Base-by-base conservation (phyloP, 1,284 basidiomycete species). In the Trichosporon ovoides region DNA sequence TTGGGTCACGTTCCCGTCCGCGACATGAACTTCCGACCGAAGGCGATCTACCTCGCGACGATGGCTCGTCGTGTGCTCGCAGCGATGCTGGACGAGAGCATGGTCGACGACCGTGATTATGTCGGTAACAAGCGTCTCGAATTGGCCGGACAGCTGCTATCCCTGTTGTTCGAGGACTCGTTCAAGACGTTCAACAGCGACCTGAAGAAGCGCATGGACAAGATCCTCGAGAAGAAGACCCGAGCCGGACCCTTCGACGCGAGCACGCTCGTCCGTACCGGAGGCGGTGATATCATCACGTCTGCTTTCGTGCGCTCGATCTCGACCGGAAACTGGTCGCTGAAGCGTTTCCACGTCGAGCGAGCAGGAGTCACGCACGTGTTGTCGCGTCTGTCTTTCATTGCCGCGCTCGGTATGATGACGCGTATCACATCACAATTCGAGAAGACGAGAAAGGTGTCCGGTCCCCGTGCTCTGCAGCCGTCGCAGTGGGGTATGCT, bases 291-390 rank as follows among this genome's bases (percentile, higher is more conserved):
- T 71, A 89, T 92, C 67, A 92, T 99, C 74, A 98, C 95, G 9
- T 83, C 90, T 7, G 97, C 96, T 31, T 98, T 99, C 69, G 89
- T 94, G 34, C 89, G 96, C 55, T 95, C 97, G 22, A 98, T 99
- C 67, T 97, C 95, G 11, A 99, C 96, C 0, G 96, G 96, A 7
- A 99, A 99, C 73, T 99, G 96, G 96, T 93, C 91, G 22, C 81
- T 98, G 57, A 99, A 98, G 78, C 90, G 96, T 61, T 99, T 99
- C 85, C 97, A 96, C 81, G 98, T 98, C 91, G 96, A 98, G 75
- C 86, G 97, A 40, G 96, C 96, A 0, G 96, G 96, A 57, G 93
- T 99, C 53, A 99, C 96, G 4, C 96, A 99, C 74, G 97, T 99
- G 59, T 84, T 99, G 28, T 94, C 89, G 70, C 86, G 97, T 31